Percentiles rank a stretch among this genome's conserved stretches.
These are phyloP conservation scores for Lizonia empirigonia DNA, from an alignment of 2,329 filamentous ascomycete species.

Conservation along the genomic window DNA sequence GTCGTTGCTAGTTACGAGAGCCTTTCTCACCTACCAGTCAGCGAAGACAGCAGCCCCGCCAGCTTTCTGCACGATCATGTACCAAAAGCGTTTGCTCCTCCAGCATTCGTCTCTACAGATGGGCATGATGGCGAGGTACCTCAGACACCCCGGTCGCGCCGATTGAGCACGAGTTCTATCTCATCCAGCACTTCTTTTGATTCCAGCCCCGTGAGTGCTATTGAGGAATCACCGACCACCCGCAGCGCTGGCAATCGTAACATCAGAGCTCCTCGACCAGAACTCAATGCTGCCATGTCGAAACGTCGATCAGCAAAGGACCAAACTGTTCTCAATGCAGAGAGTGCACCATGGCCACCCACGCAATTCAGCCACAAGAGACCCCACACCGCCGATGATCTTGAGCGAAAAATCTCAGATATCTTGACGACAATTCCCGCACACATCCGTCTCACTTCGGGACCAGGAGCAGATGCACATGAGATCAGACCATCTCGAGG, in stretches of 20 bases:
- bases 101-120: constrained; percentile 28
- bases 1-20: constrained; percentile 8
- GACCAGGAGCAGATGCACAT: constrained; percentile 37
- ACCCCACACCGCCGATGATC: constrained; percentile 58
- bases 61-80: constrained; percentile 6
- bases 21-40: not conserved
- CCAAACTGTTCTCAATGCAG: constrained; percentile 48
- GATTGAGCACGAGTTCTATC: constrained; percentile 39
- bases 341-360: constrained; percentile 43
- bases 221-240: constrained; percentile 47
- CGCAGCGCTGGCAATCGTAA: constrained; percentile 36
- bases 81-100: constrained; percentile 16
- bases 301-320: constrained; percentile 45
- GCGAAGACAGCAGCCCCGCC: constrained; percentile 7
- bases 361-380: constrained; percentile 41
- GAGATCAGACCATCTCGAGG: constrained; percentile 38
- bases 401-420: constrained; percentile 80
- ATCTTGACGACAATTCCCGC: constrained; percentile 79
- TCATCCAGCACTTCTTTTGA: constrained; percentile 39
- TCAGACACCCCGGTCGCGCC: constrained; percentile 40
- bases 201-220: constrained; percentile 37
- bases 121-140: constrained; percentile 29
- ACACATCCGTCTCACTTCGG: constrained; percentile 71
- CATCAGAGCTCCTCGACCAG: constrained; percentile 41
- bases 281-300: constrained; percentile 52